These are phyloP conservation scores for Sporisorium graminicola DNA, from an alignment of 1,284 basidiomycete genomes.

Conservation along the genomic window DNA sequence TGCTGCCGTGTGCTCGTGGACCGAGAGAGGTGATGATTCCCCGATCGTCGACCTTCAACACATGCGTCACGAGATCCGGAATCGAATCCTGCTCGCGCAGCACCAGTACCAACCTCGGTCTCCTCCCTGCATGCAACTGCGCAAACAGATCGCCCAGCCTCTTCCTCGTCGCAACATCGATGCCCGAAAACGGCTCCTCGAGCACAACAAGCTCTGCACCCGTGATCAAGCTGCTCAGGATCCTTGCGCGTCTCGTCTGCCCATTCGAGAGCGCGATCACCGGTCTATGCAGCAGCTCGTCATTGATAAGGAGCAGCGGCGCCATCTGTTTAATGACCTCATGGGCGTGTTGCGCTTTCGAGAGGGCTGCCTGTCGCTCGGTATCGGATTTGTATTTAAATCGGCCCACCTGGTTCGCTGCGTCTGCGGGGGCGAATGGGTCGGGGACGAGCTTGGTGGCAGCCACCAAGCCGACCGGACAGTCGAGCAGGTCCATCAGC, in stretches of 20 bases:
- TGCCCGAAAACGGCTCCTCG: constrained; percentile 58
- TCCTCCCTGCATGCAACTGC: constrained; percentile 73
- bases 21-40: constrained; percentile 73
- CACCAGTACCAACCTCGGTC: constrained; percentile 79
- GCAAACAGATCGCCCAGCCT: constrained; percentile 71
- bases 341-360: constrained; percentile 32
- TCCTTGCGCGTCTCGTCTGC: constrained; percentile 87
- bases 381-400: constrained; percentile 52
- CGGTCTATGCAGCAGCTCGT: constrained; percentile 55
- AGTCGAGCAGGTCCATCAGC: constrained; percentile 58
- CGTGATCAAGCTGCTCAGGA: constrained; percentile 81
- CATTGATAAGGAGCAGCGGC: constrained; percentile 49
- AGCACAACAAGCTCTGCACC: constrained; percentile 74
- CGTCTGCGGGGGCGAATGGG: constrained; percentile 35
- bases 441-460: constrained; percentile 55
- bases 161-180: constrained; percentile 40
- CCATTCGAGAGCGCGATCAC: constrained; percentile 83
- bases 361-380: constrained; percentile 8
- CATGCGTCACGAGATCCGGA: constrained; percentile 84
- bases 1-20: constrained; percentile 3
- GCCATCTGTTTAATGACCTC: constrained; percentile 45
- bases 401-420: constrained; percentile 24
- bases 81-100: constrained; percentile 83
- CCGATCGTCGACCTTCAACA: constrained; percentile 75
- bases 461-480: constrained; percentile 56